These are phyloP conservation scores for Aspergillus costaricaensis DNA, from an alignment of 2,329 filamentous ascomycete species.

Conservation along the genomic window DNA sequence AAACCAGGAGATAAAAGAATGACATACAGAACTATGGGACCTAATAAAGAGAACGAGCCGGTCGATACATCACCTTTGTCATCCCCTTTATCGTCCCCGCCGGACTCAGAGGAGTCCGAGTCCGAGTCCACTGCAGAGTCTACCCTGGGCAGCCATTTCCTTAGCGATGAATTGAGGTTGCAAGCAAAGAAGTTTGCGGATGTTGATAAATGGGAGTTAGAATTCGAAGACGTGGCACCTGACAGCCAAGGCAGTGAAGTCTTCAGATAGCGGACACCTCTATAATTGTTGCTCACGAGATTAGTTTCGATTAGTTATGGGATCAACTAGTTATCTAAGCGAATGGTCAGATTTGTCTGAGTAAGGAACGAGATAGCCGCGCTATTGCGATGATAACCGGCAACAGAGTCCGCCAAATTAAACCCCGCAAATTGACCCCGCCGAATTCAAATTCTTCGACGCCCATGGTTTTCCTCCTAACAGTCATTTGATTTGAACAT, in stretches of 20 bases:
- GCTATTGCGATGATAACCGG: background rate
- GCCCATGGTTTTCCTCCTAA: background rate
- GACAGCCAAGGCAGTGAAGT: conserved; percentile 26
- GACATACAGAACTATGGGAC: conserved; percentile 10
- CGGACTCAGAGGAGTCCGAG: conserved; percentile 33
- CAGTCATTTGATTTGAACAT: background rate
- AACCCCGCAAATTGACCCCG: background rate
- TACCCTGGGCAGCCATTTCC: conserved; percentile 19
- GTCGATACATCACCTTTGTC: conserved; percentile 20
- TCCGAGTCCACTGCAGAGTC: conserved; percentile 23
- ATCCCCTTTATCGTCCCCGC: conserved; percentile 38
- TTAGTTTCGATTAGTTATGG: background rate
- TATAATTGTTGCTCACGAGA: background rate
- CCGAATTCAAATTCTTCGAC: background rate
- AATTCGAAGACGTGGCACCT: conserved; percentile 44
- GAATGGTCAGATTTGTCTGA: background rate
- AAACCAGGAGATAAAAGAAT: background rate
- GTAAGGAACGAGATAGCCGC: background rate
- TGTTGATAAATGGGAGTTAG: conserved; percentile 47
- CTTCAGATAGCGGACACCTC: conserved; percentile 8
- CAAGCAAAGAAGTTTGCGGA: conserved; percentile 45
- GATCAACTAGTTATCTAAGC: background rate
- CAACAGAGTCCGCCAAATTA: background rate
- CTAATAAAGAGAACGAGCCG: conserved; percentile 36
- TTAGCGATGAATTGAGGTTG: conserved; percentile 40